Base-by-base conservation (phyloP, 208 protist species). In the Novymonas esmeraldas region DNA sequence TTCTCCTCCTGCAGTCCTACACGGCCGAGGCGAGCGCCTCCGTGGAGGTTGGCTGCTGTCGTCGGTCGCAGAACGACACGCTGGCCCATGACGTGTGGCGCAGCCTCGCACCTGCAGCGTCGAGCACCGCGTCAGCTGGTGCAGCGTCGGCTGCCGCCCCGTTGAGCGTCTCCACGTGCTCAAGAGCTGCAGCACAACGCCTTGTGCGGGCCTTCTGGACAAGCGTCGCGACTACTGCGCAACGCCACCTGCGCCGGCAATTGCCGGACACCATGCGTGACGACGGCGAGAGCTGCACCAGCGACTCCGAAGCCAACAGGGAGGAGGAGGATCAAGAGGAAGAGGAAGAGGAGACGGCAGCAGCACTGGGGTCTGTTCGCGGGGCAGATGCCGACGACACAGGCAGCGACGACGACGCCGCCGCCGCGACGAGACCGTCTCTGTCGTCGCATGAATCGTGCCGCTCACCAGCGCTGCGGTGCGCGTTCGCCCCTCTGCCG, bases 1-100 rank as follows among this genome's bases (percentile, higher is more conserved):
- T 73, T 33, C 45, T 45, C 6, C 67, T 74, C 3, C 54, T 79
- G 38, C 42, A 74, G 33, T 61, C 67, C 42, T 70, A 71, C 29
- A 49, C 56, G 13, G 56, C 56, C 28, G 56, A 29, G 33, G 6
- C 13, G 14, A 22, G 45, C n/a, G 33, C 31, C 16, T 29, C 18
- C 16, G 20, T 9, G 14, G 13, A 13, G 20, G 28, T 33, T 18
- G 26, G 4, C 6, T 31, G 31, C 18, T 1, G 3, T 9, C 20
- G 20, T 16, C 33, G 6, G 20, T 16, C 31, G n/a, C 28, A 31
- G 20, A 60, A n/a, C 0, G 45, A 50, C 1, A 36, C 62, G 22
- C 54, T 56, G 7, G 61, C 46, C 5, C 13, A 28, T 20, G 6
- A 28, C 38, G n/a, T 76, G 7, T 76, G 61, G 70, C 61, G 29